Evolutionary conservation across 106 monocot genomes (phyloP), one percentile per base, ranked within the genome.

Genomic region (Vanilla planifolia): DNA sequence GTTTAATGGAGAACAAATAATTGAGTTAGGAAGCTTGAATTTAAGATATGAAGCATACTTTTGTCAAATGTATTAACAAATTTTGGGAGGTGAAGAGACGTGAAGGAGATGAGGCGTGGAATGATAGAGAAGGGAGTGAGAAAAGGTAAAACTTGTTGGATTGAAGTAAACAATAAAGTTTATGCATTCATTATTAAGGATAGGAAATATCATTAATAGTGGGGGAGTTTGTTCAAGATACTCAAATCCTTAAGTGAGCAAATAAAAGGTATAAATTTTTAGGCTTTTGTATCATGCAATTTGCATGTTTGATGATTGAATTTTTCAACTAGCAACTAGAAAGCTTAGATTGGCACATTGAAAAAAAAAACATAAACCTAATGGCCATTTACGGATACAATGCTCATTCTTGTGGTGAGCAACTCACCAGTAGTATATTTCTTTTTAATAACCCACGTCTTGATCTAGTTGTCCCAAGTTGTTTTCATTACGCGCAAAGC

Each of bases 71-170:
- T 89, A 32, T 65, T 74, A 28, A 83, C 89, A 0, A 62, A 66
- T 14, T 68, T 14, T 44, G 80, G 69, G 48, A 64, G 71, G 62
- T 88, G 88, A 83, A 46, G 41, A 16, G 83, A 80, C 42, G 89
- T 78, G 59, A 77, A 77, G 64, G 65, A 33, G 59, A 69, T 74
- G 57, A 80, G 88, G 59, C 33, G 69, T 41, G 24, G 68, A 43
- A 89, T 84, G 89, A 62, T 67, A 47, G 72, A 59, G 68, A 79
- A 55, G 56, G 79, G 79, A 25, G 73, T 80, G 65, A 85, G 73
- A 67, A 85, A 80, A 66, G 47, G 35, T 17, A 47, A 21, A 6
- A 79, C 69, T 10, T 76, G 70, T 47, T 80, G 79, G 79, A 76
- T 75, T 29, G 68, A 79, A 39, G 69, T 80, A 14, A 39, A 66